A percentile compares a stretch with the other conserved stretches of the same genome.
Conservation (phyloP, 257 asterid genomes). For the Rauvolfia tetraphylla region DNA sequence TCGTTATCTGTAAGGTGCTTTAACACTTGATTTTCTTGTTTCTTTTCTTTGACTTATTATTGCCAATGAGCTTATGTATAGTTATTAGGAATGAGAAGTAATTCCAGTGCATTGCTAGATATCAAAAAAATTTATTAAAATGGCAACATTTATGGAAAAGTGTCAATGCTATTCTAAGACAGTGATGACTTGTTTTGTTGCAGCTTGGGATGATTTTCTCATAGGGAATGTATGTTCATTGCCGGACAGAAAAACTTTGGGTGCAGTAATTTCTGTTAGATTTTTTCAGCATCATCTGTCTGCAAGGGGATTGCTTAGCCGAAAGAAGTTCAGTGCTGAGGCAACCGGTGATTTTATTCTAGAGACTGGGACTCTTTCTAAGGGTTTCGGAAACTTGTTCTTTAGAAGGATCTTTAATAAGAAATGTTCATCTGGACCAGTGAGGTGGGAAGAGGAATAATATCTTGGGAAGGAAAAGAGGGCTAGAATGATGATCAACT, state of each 20-base stretch:
- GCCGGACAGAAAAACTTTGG: neutral
- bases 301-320: neutral
- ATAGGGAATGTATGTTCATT: neutral
- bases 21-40: too few relatives aligned
- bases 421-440: neutral
- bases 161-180: too few relatives aligned
- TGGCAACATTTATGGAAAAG: neutral
- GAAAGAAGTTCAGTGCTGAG: too few relatives aligned
- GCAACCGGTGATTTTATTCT: neutral
- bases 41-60: neutral
- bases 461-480: neutral
- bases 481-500: too few relatives aligned
- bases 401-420: neutral
- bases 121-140: too few relatives aligned
- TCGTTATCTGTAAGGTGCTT: neutral
- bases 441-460: neutral
- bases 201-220: neutral
- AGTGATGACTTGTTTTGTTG: neutral
- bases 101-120: neutral
- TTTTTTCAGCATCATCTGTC: neutral
- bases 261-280: neutral
- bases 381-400: neutral
- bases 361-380: neutral
- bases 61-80: too few relatives aligned
- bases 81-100: neutral